phyloP scores from a whole-genome alignment of 192 early-diverging fungal genomes.

The Spizellomyces sp. region DNA sequence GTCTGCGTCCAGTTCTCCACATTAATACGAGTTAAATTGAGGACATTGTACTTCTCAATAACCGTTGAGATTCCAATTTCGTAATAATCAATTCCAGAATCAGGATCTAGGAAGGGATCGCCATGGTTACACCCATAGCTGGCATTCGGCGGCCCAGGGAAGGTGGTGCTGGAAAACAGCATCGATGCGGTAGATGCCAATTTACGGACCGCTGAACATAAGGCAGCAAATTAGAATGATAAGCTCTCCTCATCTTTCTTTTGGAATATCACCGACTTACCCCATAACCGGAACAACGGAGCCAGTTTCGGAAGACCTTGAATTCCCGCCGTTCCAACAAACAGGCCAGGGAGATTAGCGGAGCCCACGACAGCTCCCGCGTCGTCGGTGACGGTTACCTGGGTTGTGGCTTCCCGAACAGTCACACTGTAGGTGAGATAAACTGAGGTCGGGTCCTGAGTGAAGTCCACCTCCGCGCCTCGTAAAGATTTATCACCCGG shows the following conservation, averaged over 20 bases:
- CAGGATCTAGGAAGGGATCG: not conserved
- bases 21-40: not conserved
- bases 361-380: not conserved
- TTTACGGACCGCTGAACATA: too few relatives aligned
- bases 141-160: not conserved
- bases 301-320: not conserved
- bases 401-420: not conserved
- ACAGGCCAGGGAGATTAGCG: not conserved
- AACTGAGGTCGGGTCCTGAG: not conserved
- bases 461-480: not conserved
- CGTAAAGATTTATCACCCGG: not conserved
- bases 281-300: conserved; percentile 9
- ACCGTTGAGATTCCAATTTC: conserved; percentile 1
- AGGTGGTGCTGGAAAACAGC: not conserved
- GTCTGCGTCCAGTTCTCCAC: not conserved
- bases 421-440: conserved; percentile 4
- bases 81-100: conserved; percentile 20
- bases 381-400: conserved; percentile 5
- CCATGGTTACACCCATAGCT: conserved; percentile 4
- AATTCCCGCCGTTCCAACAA: not conserved
- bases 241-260: not conserved
- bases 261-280: not conserved
- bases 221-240: too few relatives aligned
- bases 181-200: not conserved
- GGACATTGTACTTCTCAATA: not conserved